phyloP scores from a whole-genome alignment of 2,329 filamentous ascomycete genomes.

The Neonectria neomacrospora region DNA sequence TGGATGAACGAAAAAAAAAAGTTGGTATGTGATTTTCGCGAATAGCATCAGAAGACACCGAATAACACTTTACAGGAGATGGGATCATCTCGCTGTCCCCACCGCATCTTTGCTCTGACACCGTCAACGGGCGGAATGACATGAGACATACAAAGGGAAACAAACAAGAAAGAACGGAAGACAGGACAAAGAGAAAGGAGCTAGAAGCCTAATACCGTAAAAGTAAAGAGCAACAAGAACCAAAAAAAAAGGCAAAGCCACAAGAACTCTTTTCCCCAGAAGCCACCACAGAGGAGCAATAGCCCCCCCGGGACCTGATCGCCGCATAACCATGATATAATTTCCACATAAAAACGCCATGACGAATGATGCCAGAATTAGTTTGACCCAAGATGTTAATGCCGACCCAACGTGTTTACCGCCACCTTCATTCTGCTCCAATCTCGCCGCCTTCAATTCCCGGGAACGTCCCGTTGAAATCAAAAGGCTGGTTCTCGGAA shows the following conservation, averaged over 20 bases:
- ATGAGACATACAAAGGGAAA: conserved; percentile 24
- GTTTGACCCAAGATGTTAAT: conserved; percentile 48
- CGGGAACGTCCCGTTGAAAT: conserved; percentile 63
- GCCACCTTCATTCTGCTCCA: conserved; percentile 61
- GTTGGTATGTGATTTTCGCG: conserved; percentile 47
- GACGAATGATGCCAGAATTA: conserved; percentile 55
- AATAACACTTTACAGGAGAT: conserved; percentile 36
- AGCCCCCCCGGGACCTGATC: conserved; percentile 49
- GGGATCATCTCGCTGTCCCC: conserved; percentile 24
- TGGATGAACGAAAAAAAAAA: conserved; percentile 32
- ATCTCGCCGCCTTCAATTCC: conserved; percentile 69
- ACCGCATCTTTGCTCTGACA: conserved; percentile 30
- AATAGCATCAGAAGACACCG: conserved; percentile 43
- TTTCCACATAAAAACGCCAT: conserved; percentile 53
- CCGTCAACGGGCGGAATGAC: conserved; percentile 14
- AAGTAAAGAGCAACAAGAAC: conserved; percentile 23
- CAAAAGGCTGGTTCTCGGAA: conserved; percentile 61
- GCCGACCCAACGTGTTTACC: conserved; percentile 41
- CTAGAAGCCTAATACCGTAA: conserved; percentile 31
- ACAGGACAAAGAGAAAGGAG: conserved; percentile 31
- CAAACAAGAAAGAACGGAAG: conserved; percentile 27
- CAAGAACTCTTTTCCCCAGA: conserved; percentile 48
- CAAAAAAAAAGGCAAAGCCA: conserved; percentile 33
- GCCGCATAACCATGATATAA: conserved; percentile 56
- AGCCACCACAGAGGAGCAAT: conserved; percentile 46